Evolutionary conservation across 2,329 filamentous ascomycete genomes (phyloP).

Genomic region (Ophiocordyceps camponoti-saundersi): DNA sequence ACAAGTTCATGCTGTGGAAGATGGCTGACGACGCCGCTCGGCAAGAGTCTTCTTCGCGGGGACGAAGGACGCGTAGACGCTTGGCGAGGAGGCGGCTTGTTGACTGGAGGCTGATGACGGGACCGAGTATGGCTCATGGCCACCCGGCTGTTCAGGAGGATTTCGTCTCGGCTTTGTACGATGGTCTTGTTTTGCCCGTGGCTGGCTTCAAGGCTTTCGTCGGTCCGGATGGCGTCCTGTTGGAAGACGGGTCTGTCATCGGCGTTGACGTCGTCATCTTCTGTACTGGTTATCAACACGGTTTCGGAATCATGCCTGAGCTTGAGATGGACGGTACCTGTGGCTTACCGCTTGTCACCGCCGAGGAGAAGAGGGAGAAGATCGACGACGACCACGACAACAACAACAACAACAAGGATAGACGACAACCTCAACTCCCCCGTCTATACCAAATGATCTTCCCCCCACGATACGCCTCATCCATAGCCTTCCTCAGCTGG

Average conservation of each 20-base stretch:
- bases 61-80: neutral
- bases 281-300: constrained; percentile 19
- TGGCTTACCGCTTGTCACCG: neutral
- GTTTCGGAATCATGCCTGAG: constrained; percentile 10
- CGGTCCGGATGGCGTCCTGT: constrained; percentile 7
- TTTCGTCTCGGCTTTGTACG: neutral
- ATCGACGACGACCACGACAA: constrained; percentile 1
- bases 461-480: constrained; percentile 20
- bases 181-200: neutral
- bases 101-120: constrained; percentile 1
- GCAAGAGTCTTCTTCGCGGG: neutral
- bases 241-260: constrained; percentile 13
- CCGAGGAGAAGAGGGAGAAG: neutral
- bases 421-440: constrained; percentile 7
- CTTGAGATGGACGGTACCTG: constrained; percentile 4
- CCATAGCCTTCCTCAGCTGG: constrained; percentile 22
- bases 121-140: constrained; percentile 2
- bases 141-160: constrained; percentile 3
- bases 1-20: constrained; percentile 1
- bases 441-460: constrained; percentile 24
- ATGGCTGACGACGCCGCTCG: constrained; percentile 2
- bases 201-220: constrained; percentile 5
- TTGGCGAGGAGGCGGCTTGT: neutral
- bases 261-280: constrained; percentile 17
- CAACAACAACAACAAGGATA: constrained; percentile 1